Percentiles rank a stretch among this genome's conserved stretches.
These are phyloP conservation scores for Aspergillus oerlinghausenensis DNA, from an alignment of 2,329 filamentous ascomycete genomes.

Conservation along the genomic window DNA sequence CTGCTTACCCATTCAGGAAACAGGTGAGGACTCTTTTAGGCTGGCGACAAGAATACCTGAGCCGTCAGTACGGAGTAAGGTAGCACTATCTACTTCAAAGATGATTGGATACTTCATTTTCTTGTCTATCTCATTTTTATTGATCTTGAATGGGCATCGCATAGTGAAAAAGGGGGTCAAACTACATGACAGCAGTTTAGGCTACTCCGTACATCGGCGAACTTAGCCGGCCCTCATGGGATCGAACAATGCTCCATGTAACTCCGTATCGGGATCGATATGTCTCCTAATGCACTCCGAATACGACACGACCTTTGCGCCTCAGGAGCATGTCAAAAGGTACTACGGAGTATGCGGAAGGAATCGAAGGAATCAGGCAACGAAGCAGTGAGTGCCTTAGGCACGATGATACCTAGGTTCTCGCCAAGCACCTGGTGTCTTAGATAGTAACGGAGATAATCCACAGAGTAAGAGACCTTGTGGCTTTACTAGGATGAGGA, in stretches of 20 bases:
- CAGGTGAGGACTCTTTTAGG: too few species aligned
- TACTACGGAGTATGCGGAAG: too few species aligned
- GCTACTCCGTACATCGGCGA: neutral
- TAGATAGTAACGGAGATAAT: neutral
- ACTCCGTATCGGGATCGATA: neutral
- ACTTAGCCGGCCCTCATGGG: neutral
- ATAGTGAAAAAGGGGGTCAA: too few species aligned
- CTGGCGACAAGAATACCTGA: too few species aligned
- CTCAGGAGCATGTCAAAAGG: too few species aligned
- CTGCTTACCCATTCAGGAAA: neutral
- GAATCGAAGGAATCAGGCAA: neutral
- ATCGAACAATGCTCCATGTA: neutral
- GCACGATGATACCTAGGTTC: neutral
- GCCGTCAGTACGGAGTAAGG: too few species aligned
- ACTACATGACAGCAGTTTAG: neutral
- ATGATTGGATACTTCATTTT: neutral
- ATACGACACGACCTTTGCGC: too few species aligned
- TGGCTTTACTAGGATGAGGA: neutral
- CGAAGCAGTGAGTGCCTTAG: neutral
- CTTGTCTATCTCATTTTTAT: neutral
- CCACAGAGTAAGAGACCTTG: neutral
- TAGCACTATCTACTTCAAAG: neutral
- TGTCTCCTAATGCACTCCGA: neutral
- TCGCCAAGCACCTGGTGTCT: neutral
- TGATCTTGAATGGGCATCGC: too few species aligned